These are phyloP conservation scores for Fusarium tjaetaba DNA, from an alignment of 2,329 filamentous ascomycete species.

Conservation along the genomic window DNA sequence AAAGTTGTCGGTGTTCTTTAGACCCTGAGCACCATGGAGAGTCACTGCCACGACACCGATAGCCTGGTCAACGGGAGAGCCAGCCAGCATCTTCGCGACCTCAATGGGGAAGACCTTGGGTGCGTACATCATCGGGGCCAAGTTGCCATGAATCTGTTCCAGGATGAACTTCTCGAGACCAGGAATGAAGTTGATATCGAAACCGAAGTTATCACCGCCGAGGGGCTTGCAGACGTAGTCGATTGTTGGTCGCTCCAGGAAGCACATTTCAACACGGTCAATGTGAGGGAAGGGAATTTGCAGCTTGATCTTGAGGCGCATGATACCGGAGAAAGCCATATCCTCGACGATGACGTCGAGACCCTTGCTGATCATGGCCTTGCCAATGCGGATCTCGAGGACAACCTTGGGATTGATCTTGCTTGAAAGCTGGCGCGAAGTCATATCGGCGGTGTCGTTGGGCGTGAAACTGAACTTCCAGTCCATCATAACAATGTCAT, in stretches of 20 bases:
- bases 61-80: slow-evolving; percentile 92
- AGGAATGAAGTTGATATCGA: slow-evolving; percentile 99
- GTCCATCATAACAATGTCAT: slow-evolving; percentile 97
- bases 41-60: slow-evolving; percentile 94
- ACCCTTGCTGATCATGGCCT: slow-evolving; percentile 96
- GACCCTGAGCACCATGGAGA: slow-evolving; percentile 86
- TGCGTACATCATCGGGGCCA: slow-evolving; percentile 97
- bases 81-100: slow-evolving; percentile 97
- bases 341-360: slow-evolving; percentile 98
- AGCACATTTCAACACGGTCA: slow-evolving; percentile 93
- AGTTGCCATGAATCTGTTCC: slow-evolving; percentile 93
- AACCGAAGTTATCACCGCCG: slow-evolving; percentile 93
- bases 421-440: slow-evolving; percentile 86
- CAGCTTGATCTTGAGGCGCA: slow-evolving; percentile 97
- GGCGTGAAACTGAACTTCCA: slow-evolving; percentile 99
- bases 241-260: slow-evolving; percentile 86
- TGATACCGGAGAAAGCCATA: slow-evolving; percentile 93
- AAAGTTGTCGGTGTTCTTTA: slow-evolving; percentile 97
- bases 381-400: slow-evolving; percentile 92
- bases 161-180: slow-evolving; percentile 93
- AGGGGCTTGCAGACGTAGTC: slow-evolving; percentile 99
- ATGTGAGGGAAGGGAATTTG: slow-evolving; percentile 96
- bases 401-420: slow-evolving; percentile 98
- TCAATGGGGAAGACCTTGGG: slow-evolving; percentile 99
- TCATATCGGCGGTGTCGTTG: slow-evolving; percentile 93